Percentiles rank a stretch among this genome's conserved stretches.
These are phyloP conservation scores for Ceratocystis harringtonii DNA, from an alignment of 2,329 filamentous ascomycete genomes.

Conservation along the genomic window DNA sequence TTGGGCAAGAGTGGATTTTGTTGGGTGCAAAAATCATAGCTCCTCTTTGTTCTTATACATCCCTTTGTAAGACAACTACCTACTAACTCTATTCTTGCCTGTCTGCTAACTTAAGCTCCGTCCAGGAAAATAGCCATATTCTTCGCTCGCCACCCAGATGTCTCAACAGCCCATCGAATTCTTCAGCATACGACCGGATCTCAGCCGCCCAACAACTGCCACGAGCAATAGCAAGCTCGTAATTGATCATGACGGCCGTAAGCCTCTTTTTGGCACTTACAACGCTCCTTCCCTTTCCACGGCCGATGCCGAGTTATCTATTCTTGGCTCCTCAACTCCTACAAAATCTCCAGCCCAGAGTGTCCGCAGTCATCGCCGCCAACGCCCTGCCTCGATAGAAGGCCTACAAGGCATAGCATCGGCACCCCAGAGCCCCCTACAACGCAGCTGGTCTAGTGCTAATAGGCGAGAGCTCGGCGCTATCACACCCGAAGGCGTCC, in stretches of 20 bases:
- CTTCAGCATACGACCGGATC: conserved; percentile 15
- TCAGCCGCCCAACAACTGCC: conserved; percentile 16
- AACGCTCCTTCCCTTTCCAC: conserved; percentile 17
- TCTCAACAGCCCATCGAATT: conserved; percentile 14
- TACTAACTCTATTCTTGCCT: background rate
- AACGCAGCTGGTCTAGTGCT: conserved; percentile 14
- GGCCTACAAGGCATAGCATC: conserved; percentile 12
- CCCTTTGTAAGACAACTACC: background rate
- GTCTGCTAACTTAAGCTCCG: background rate
- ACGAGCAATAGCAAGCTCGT: conserved; percentile 22
- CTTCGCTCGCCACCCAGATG: conserved; percentile 4
- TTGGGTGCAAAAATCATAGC: background rate
- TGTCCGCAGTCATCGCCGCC: conserved; percentile 17
- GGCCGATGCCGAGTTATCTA: conserved; percentile 8
- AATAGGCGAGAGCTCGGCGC: conserved; percentile 14
- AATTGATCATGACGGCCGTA: conserved; percentile 29
- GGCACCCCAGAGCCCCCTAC: conserved; percentile 9
- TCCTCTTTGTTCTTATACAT: background rate
- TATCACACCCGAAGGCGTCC: conserved; percentile 15
- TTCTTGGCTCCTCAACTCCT: conserved; percentile 18
- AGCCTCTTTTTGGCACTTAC: conserved; percentile 27
- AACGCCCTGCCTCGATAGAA: conserved; percentile 17
- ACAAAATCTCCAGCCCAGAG: conserved; percentile 10
- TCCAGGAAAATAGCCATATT: background rate
- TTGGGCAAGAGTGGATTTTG: background rate